Percentiles rank a stretch among this genome's conserved stretches.
phyloP scores from a whole-genome alignment of 108 stramenopile genomes.

The Cyclotella baltica region DNA sequence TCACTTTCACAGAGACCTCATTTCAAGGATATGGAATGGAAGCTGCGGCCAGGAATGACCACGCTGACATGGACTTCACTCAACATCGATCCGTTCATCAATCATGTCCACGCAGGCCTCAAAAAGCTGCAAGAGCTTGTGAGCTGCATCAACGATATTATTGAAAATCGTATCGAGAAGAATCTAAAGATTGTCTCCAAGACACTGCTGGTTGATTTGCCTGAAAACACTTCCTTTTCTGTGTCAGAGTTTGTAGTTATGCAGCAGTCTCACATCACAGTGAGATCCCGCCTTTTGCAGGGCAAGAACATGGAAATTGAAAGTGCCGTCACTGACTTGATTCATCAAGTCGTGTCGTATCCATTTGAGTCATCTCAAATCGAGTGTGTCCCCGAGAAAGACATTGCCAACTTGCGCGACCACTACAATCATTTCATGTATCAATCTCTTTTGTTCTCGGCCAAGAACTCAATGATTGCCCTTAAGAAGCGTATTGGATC shows the following conservation, averaged over 20 bases:
- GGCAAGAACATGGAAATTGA: constrained; percentile 92
- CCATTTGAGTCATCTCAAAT: constrained; percentile 66
- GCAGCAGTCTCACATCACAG: constrained; percentile 81
- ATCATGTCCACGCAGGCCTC: constrained; percentile 77
- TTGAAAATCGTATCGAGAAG: constrained; percentile 94
- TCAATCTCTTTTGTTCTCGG: constrained; percentile 86
- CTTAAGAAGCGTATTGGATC: constrained; percentile 86
- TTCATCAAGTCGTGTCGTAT: constrained; percentile 76
- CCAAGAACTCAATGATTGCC: constrained; percentile 90
- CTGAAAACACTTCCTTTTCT: constrained; percentile 84
- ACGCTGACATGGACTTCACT: constrained; percentile 94
- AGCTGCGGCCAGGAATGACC: constrained; percentile 93
- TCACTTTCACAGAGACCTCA: constrained; percentile 63
- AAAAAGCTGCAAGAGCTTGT: constrained; percentile 87
- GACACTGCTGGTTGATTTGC: constrained; percentile 88
- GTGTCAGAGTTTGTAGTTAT: constrained; percentile 90
- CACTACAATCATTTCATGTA: constrained; percentile 96
- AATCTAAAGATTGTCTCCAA: constrained; percentile 88
- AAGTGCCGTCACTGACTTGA: constrained; percentile 87
- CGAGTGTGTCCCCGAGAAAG: constrained; percentile 69
- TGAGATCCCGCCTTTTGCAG: constrained; percentile 75
- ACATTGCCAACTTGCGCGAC: constrained; percentile 77
- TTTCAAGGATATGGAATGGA: constrained; percentile 94
- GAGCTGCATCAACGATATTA: constrained; percentile 88
- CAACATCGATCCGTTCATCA: constrained; percentile 93